Evolutionary conservation across 2,329 filamentous ascomycete species (phyloP).

Genomic region (Pyrenophora tritici-repentis): DNA sequence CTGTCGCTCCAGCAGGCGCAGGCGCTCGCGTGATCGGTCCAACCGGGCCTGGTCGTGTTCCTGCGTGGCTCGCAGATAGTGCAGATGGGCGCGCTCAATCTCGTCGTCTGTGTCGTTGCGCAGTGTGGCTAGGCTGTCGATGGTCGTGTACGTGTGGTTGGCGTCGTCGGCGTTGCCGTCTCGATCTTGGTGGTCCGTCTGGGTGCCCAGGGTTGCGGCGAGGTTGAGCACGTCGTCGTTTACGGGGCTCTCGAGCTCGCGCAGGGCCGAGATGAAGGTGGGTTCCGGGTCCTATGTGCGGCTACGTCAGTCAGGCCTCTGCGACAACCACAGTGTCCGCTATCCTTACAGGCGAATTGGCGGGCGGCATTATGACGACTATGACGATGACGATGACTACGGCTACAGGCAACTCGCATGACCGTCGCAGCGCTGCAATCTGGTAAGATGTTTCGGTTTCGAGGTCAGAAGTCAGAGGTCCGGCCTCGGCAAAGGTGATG

Average conservation of each 20-base stretch:
- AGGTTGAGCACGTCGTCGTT: slow-evolving; percentile 51
- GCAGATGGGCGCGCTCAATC: slow-evolving; percentile 22
- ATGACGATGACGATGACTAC: too few relatives aligned
- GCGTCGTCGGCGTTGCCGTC: slow-evolving; percentile 45
- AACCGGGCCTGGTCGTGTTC: slow-evolving; percentile 33
- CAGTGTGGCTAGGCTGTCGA: not conserved
- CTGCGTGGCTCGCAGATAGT: slow-evolving; percentile 50
- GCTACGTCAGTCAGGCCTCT: slow-evolving; percentile 28
- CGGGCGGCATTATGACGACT: slow-evolving; percentile 39
- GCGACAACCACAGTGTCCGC: slow-evolving; percentile 6
- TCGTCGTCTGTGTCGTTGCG: slow-evolving; percentile 26
- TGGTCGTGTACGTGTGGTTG: not conserved
- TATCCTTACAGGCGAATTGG: slow-evolving; percentile 38
- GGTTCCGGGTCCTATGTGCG: slow-evolving; percentile 35
- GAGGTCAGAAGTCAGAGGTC: slow-evolving; percentile 5
- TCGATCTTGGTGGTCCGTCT: slow-evolving; percentile 10
- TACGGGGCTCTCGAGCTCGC: slow-evolving; percentile 55
- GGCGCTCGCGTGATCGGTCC: slow-evolving; percentile 24
- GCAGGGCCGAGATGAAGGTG: slow-evolving; percentile 55
- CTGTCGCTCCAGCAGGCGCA: slow-evolving; percentile 40
- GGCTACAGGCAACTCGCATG: slow-evolving; percentile 22
- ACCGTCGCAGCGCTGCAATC: slow-evolving; percentile 8
- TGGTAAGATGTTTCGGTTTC: slow-evolving; percentile 1
- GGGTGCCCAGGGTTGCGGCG: slow-evolving; percentile 55
- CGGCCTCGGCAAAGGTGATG: slow-evolving; percentile 5